A percentile compares a stretch with the other conserved stretches of the same genome.
These are phyloP conservation scores for Leccinum aurantiacum DNA, from an alignment of 768 basidiomycete genomes.

Conservation along the genomic window DNA sequence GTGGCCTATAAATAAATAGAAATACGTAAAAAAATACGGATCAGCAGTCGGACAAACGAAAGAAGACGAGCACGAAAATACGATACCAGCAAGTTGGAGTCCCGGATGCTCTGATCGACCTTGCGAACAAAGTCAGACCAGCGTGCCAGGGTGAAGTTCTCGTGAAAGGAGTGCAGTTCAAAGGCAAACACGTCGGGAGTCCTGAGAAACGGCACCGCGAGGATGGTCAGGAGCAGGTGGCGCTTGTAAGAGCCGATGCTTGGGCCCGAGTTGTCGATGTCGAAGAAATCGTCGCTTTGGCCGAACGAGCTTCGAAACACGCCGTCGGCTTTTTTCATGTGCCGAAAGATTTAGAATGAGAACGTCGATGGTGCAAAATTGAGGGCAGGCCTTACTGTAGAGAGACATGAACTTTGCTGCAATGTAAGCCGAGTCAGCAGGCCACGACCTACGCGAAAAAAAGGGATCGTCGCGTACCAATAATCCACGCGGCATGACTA, in stretches of 20 bases:
- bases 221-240: constrained; percentile 16
- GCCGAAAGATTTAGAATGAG: neutral
- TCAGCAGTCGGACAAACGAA: constrained; percentile 1
- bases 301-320: constrained; percentile 31
- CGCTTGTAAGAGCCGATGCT: constrained; percentile 20
- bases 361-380: neutral
- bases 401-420: constrained; percentile 33
- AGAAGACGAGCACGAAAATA: neutral
- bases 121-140: constrained; percentile 33
- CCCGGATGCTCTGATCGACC: constrained; percentile 33
- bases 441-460: neutral
- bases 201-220: constrained; percentile 25
- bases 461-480: constrained; percentile 16
- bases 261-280: constrained; percentile 25
- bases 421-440: constrained; percentile 6
- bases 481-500: constrained; percentile 25
- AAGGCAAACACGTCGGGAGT: constrained; percentile 29
- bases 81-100: constrained; percentile 32
- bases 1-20: constrained; percentile 23
- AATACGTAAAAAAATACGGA: neutral
- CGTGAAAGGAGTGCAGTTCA: constrained; percentile 31
- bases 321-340: constrained; percentile 21
- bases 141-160: constrained; percentile 26
- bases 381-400: constrained; percentile 22
- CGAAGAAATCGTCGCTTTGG: constrained; percentile 32